phyloP scores from a whole-genome alignment of 169 alveolate species.

The Plasmodium sp. region DNA sequence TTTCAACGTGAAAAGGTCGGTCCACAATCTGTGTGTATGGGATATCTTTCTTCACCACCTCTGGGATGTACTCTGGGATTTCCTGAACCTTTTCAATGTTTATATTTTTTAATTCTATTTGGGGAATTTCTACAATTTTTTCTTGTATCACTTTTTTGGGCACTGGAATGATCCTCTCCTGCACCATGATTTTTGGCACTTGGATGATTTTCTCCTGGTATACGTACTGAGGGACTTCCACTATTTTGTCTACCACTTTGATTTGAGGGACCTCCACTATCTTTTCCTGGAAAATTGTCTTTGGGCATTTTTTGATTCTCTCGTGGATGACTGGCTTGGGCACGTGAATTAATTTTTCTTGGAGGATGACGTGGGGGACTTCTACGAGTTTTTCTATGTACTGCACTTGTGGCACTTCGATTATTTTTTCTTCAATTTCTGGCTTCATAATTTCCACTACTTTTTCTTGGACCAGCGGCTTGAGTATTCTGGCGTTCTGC shows the following conservation, averaged over 20 bases:
- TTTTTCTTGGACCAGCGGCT: conserved; percentile 87
- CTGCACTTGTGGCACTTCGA: conserved; percentile 93
- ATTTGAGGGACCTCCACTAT: conserved; percentile 92
- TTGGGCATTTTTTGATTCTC: conserved; percentile 89
- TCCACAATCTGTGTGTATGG: conserved; percentile 83
- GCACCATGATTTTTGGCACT: conserved; percentile 91
- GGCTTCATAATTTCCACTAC: conserved; percentile 90
- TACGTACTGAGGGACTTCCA: conserved; percentile 93
- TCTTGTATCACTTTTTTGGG: conserved; percentile 92
- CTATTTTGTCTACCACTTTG: conserved; percentile 88
- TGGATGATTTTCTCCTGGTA: conserved; percentile 93
- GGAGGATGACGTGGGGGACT: conserved; percentile 90
- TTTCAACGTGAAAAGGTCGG: conserved; percentile 89
- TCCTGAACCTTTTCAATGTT: conserved; percentile 63
- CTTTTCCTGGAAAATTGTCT: conserved; percentile 90
- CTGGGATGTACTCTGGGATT: conserved; percentile 79
- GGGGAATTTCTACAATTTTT: conserved; percentile 91
- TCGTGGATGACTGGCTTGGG: conserved; percentile 91
- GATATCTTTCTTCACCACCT: conserved; percentile 81
- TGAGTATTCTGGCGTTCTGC: conserved; percentile 81
- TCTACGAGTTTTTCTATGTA: conserved; percentile 91
- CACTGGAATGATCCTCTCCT: conserved; percentile 91
- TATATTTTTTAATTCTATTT: conserved; percentile 89
- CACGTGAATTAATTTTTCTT: conserved; percentile 89
- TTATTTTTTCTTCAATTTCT: conserved; percentile 90